phyloP scores from a whole-genome alignment of 164 flowering plant species.

The Umbellularia californica region DNA sequence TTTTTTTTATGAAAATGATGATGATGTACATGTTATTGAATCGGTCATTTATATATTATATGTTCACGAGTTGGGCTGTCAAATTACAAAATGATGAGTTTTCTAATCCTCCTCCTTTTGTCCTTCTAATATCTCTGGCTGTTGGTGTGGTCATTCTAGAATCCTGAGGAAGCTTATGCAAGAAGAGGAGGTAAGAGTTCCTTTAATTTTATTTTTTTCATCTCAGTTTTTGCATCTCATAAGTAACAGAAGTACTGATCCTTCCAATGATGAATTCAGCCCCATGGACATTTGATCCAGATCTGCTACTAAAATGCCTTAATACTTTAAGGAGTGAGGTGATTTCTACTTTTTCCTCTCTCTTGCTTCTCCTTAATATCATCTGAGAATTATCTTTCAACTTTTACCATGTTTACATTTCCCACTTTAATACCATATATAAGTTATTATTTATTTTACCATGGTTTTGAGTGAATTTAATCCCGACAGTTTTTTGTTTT shows the following conservation, averaged over 20 bases:
- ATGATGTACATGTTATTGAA: not conserved
- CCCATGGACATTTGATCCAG: slow-evolving; percentile 94
- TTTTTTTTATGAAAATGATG: too few species aligned
- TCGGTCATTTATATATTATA: not conserved
- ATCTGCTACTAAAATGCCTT: slow-evolving; percentile 49
- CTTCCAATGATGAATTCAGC: slow-evolving; percentile 49
- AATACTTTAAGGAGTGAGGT: slow-evolving; percentile 61
- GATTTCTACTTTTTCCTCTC: not conserved
- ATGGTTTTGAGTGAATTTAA: not conserved
- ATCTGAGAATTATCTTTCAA: not conserved
- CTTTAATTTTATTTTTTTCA: slow-evolving; percentile 3
- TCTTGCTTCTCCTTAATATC: not conserved
- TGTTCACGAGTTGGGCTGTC: not conserved
- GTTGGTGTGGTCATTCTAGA: slow-evolving; percentile 29
- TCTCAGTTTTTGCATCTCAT: slow-evolving; percentile 7
- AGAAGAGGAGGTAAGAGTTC: slow-evolving; percentile 90
- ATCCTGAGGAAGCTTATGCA: slow-evolving; percentile 96
- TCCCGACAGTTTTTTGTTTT: not conserved
- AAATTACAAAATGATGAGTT: not conserved
- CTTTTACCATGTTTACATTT: not conserved
- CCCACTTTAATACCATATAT: not conserved
- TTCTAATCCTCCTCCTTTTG: not conserved
- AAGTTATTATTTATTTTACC: not conserved
- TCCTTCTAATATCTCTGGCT: slow-evolving; percentile 1
- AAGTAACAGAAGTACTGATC: slow-evolving; percentile 9